These are phyloP conservation scores for Rubia yunnanensis DNA, from an alignment of 257 asterid species.

Conservation along the genomic window DNA sequence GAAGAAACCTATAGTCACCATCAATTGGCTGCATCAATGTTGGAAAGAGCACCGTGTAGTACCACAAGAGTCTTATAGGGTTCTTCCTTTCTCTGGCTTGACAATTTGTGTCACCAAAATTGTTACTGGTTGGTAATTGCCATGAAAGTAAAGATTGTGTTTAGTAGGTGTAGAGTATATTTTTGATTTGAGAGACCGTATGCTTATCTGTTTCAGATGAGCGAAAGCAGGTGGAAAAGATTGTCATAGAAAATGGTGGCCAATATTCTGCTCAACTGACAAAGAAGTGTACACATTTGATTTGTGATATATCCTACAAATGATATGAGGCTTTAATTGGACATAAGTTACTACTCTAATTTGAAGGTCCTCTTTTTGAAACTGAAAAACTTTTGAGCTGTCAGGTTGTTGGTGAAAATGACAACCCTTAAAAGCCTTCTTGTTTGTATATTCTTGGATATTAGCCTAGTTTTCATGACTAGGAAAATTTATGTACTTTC, in stretches of 20 bases:
- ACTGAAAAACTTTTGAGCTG: not conserved
- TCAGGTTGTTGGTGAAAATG: not conserved
- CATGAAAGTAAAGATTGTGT: not conserved
- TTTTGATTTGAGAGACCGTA: conserved; percentile 3
- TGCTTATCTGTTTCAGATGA: conserved; percentile 46
- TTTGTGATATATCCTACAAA: conserved; percentile 78
- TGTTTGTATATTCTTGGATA: not conserved
- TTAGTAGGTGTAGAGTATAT: conserved; percentile 9
- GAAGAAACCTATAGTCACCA: conserved; percentile 76
- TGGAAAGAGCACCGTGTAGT: conserved; percentile 99
- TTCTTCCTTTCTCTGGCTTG: conserved; percentile 86
- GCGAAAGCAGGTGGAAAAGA: conserved; percentile 72
- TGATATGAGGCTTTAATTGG: conserved; percentile 1
- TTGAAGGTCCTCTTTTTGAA: not conserved
- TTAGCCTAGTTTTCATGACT: not conserved
- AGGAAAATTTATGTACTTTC: not conserved
- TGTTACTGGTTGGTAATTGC: conserved; percentile 54
- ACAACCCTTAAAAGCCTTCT: not conserved
- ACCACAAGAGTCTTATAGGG: conserved; percentile 78
- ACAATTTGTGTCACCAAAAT: conserved; percentile 73
- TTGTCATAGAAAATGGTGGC: conserved; percentile 72
- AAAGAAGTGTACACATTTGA: conserved; percentile 82
- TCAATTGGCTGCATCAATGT: conserved; percentile 80
- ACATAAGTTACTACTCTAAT: not conserved
- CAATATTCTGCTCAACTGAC: conserved; percentile 83